Evolutionary conservation across 2,329 filamentous ascomycete species (phyloP).

Genomic region (Apiospora saccharicola): DNA sequence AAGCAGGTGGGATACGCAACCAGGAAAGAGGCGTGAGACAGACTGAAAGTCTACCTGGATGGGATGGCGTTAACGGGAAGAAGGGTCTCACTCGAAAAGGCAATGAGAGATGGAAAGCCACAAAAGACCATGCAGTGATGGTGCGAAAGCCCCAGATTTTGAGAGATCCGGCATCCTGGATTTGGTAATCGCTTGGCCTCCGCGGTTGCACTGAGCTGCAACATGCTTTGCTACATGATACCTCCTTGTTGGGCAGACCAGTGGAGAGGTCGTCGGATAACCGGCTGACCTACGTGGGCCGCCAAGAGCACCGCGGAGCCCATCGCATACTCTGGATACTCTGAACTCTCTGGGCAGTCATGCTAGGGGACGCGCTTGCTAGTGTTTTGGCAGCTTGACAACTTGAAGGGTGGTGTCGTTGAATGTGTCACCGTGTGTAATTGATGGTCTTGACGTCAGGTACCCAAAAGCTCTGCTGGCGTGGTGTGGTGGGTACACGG

Average conservation of each 20-base stretch:
- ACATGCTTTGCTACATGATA: constrained; percentile 7
- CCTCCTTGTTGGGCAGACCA: not conserved
- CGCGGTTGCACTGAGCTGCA: constrained; percentile 5
- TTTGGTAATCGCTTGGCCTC: not conserved
- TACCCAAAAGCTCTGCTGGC: not conserved
- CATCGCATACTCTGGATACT: not conserved
- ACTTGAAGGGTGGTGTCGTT: not conserved
- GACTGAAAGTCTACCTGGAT: not conserved
- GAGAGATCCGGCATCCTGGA: constrained; percentile 16
- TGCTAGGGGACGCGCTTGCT: not conserved
- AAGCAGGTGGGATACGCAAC: not conserved
- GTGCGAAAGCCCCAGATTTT: constrained; percentile 15
- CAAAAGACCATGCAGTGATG: constrained; percentile 4
- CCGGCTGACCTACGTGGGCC: constrained; percentile 14
- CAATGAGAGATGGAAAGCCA: constrained; percentile 8
- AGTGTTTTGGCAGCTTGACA: not conserved
- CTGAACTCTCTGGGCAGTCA: not conserved
- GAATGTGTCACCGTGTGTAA: constrained; percentile 3
- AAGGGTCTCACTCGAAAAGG: constrained; percentile 8
- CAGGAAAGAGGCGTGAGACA: not conserved
- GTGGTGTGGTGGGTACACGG: not conserved
- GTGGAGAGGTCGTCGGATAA: constrained; percentile 12
- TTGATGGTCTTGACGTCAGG: not conserved
- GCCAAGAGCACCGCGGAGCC: constrained; percentile 11
- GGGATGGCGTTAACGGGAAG: not conserved